Base-by-base conservation (phyloP, 345 rosid species). In the Nasturtium officinale region DNA sequence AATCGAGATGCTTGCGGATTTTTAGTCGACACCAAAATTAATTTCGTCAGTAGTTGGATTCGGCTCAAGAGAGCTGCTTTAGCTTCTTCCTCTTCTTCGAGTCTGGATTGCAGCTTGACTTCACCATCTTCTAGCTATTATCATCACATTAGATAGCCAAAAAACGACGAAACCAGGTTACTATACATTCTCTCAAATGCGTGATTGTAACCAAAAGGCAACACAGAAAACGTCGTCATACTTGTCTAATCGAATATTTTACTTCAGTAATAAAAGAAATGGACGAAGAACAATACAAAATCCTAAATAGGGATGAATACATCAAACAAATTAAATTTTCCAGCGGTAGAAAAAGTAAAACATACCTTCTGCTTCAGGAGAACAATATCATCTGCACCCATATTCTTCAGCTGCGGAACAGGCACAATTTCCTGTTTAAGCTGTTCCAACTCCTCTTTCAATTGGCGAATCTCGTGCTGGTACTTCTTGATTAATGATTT, bases 11-110 rank as follows among this genome's bases (percentile, higher is more conserved):
- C 63, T 58, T 89, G 97, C 59, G 98, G 84, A 77, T 87, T 81
- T 82, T 92, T 96, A 29, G 96, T 79, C 40, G 99, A 96, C 66
- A 96, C 99, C 81, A 96, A 83, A 78, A 96, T 96, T 83, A 96
- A 82, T 79, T 96, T 96, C 10, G 98, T 96, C 78, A 96, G 65
- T 68, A 92, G 81, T 48, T 96, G 99, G 80, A 96, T 96, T 85
- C 99, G 84, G 81, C 97, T 86, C 82, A 96, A 67, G 33, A 96
- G 82, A 84, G 96, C 99, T 26, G 92, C 97, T 82, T 96, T 96
- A n/a, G 98, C 96, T 77, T 96, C 99, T 85, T 96, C 99, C 82
- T 92, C 99, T 82, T 92, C 86, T 81, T 95, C 99, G 81, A 91
- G 83, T 82, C 96, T 90, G 58, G 96, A 90, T 70, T 95, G 98